Conservation (phyloP, 441 rosid genomes). For the Raphanus hybrid region DNA sequence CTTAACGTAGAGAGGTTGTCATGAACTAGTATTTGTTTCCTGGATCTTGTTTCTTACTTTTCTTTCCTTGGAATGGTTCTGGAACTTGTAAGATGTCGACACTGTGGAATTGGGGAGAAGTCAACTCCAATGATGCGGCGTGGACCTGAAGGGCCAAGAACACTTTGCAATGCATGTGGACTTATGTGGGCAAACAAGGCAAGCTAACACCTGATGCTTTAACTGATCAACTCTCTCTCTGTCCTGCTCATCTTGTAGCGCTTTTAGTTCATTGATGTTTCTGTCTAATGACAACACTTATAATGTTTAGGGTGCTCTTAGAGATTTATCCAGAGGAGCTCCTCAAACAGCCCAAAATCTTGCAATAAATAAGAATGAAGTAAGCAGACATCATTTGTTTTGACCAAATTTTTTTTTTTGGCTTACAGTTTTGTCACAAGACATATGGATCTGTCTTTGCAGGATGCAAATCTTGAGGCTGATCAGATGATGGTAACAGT, state of each 20-base stretch:
- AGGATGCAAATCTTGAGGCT: constrained; percentile 42
- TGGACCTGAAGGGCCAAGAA: constrained; percentile 72
- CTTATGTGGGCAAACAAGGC: constrained; percentile 75
- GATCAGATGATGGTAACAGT: constrained; percentile 37
- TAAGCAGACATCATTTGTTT: constrained; percentile 37
- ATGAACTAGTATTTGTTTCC: constrained; percentile 3
- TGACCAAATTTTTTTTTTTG: background rate
- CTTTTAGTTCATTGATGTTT: constrained; percentile 9
- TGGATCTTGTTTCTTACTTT: too few relatives aligned
- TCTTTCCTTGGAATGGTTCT: background rate
- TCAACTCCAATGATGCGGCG: constrained; percentile 69
- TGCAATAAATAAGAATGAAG: constrained; percentile 45
- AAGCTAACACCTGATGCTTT: constrained; percentile 10
- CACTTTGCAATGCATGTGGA: constrained; percentile 69
- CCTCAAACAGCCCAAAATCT: constrained; percentile 46
- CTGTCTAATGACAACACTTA: background rate
- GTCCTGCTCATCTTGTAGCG: background rate
- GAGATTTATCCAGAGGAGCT: constrained; percentile 60
- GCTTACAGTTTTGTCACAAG: background rate
- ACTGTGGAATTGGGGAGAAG: constrained; percentile 62
- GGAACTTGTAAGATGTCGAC: constrained; percentile 49
- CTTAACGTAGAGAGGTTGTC: background rate
- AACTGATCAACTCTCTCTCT: background rate
- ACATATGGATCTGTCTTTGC: constrained; percentile 19
- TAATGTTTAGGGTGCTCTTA: constrained; percentile 54